phyloP scores from a whole-genome alignment of 2,329 filamentous ascomycete species.

The Cladophialophora carrionii region DNA sequence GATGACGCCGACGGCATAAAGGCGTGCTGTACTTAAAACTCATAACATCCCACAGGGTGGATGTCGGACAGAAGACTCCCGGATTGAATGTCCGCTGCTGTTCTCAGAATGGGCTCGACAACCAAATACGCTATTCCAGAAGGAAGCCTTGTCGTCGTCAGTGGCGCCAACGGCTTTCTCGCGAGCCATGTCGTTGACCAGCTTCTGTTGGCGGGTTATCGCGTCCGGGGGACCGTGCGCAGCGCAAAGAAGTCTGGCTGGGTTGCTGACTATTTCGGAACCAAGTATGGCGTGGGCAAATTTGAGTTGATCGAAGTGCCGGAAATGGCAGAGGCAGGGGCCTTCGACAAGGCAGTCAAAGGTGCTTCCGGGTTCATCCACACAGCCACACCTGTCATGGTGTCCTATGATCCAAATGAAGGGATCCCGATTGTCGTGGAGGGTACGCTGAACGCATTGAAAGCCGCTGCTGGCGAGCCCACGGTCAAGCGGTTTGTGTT shows the following conservation, averaged over 20 bases:
- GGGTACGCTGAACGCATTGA: constrained; percentile 47
- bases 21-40: background rate
- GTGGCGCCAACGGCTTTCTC: constrained; percentile 54
- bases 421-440: constrained; percentile 53
- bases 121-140: constrained; percentile 25
- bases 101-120: constrained; percentile 9
- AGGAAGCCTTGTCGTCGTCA: constrained; percentile 48
- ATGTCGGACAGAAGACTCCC: background rate
- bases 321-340: constrained; percentile 42
- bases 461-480: constrained; percentile 21
- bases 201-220: constrained; percentile 50
- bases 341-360: constrained; percentile 41
- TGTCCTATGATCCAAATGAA: constrained; percentile 45
- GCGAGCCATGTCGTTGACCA: constrained; percentile 49
- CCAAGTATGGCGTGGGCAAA: constrained; percentile 43
- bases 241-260: constrained; percentile 43
- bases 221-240: constrained; percentile 53
- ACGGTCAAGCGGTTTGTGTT: constrained; percentile 42
- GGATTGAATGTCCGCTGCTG: background rate
- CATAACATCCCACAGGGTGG: background rate
- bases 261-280: constrained; percentile 44
- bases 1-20: background rate
- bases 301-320: constrained; percentile 45
- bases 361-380: constrained; percentile 46
- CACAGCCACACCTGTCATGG: constrained; percentile 47